Evolutionary conservation across 2,329 filamentous ascomycete genomes (phyloP).

Genomic region (Xylariales sp.): DNA sequence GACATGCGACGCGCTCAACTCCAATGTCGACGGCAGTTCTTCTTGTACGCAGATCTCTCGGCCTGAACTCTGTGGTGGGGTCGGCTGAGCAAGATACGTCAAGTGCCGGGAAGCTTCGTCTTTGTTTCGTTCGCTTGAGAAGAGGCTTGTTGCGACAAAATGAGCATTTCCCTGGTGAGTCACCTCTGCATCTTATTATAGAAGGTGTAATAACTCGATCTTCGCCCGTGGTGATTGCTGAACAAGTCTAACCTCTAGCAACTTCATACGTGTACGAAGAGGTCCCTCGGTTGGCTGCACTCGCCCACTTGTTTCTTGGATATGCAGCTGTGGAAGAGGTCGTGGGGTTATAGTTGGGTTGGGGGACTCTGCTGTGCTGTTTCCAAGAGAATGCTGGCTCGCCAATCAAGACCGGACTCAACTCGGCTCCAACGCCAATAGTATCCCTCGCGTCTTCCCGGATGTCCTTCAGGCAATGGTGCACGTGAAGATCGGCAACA

Average conservation of each 20-base stretch:
- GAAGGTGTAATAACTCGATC: background rate
- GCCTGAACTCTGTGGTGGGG: constrained; percentile 7
- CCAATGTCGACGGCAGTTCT: background rate
- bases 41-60: background rate
- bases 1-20: background rate
- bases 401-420: constrained; percentile 7
- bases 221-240: background rate
- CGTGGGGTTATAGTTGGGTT: constrained; percentile 10
- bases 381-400: background rate
- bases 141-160: constrained; percentile 4
- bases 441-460: too few relatives aligned
- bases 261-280: constrained; percentile 9
- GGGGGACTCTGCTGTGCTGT: background rate
- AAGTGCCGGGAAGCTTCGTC: background rate
- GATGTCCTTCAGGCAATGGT: too few relatives aligned
- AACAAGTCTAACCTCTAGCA: constrained; percentile 4
- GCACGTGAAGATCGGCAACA: background rate
- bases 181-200: constrained; percentile 12
- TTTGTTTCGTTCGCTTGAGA: constrained; percentile 3
- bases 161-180: constrained; percentile 4
- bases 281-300: constrained; percentile 12
- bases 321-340: constrained; percentile 4
- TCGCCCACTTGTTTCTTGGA: constrained; percentile 11
- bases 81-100: constrained; percentile 1
- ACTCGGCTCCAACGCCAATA: background rate